Evolutionary conservation across 179 eudicot species (phyloP).

Genomic region (Silene vulgaris): DNA sequence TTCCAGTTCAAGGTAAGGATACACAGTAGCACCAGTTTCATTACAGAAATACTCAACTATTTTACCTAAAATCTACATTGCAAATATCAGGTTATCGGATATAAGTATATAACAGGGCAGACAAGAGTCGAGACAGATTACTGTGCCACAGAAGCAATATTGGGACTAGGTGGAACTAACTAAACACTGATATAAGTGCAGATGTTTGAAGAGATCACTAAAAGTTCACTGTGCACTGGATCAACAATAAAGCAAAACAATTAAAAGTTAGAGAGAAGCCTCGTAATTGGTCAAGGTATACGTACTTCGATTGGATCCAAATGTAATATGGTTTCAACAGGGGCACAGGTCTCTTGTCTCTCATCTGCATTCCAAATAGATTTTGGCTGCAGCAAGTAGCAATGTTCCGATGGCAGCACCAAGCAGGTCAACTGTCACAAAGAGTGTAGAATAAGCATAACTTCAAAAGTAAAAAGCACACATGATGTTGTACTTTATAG

Average conservation of each 20-base stretch:
- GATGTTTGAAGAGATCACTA: conserved; percentile 6
- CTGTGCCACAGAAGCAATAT: neutral
- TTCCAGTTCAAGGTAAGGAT: neutral
- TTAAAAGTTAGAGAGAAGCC: neutral
- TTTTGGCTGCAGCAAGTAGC: conserved; percentile 54
- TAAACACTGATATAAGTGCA: neutral
- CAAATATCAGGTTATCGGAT: neutral
- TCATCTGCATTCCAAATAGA: conserved; percentile 92
- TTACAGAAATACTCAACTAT: neutral
- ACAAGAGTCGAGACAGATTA: neutral
- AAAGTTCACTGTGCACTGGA: neutral
- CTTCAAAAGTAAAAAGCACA: neutral
- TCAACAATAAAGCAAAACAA: neutral
- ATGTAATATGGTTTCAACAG: conserved; percentile 76
- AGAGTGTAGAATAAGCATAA: conserved; percentile 20
- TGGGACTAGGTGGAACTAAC: neutral
- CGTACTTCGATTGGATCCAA: conserved; percentile 83
- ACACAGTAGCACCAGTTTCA: neutral
- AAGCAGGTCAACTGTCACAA: conserved; percentile 81
- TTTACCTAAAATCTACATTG: neutral
- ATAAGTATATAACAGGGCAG: neutral
- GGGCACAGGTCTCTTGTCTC: conserved; percentile 47
- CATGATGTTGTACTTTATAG: neutral
- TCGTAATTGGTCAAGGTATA: conserved; percentile 4
- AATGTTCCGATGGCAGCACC: conserved; percentile 63